Percentiles rank a stretch among this genome's conserved stretches.
These are phyloP conservation scores for Xylariaceae sp. DNA, from an alignment of 2,329 filamentous ascomycete species.

Conservation along the genomic window DNA sequence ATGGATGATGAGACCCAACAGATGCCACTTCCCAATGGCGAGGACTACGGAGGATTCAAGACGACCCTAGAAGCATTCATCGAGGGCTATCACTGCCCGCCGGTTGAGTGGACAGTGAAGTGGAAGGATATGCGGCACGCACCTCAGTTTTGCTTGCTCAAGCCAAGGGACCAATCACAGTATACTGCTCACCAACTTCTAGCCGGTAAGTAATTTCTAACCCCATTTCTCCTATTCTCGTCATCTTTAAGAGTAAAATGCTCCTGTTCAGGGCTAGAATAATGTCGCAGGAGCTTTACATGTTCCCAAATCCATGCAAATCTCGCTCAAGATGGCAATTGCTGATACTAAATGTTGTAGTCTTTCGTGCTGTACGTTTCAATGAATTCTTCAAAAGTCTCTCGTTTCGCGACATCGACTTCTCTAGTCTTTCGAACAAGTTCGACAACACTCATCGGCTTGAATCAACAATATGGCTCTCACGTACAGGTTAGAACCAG, in stretches of 20 bases:
- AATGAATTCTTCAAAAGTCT: conserved; percentile 66
- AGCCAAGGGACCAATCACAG: conserved; percentile 45
- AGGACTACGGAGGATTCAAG: conserved; percentile 61
- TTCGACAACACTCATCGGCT: conserved; percentile 54
- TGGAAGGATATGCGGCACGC: conserved; percentile 52
- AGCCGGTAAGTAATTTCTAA: conserved; percentile 43
- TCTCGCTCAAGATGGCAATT: too few species aligned
- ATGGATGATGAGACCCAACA: conserved; percentile 60
- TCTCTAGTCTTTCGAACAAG: conserved; percentile 49
- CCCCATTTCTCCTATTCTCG: too few species aligned
- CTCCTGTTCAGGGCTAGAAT: too few species aligned
- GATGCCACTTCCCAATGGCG: conserved; percentile 60
- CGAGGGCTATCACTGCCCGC: conserved; percentile 56
- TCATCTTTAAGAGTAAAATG: too few species aligned
- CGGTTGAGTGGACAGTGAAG: conserved; percentile 60
- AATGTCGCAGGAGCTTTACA: too few species aligned
- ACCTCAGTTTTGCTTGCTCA: conserved; percentile 62
- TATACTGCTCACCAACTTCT: conserved; percentile 61
- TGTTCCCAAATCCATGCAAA: too few species aligned
- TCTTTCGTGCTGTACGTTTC: conserved; percentile 62
- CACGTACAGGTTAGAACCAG: conserved; percentile 54
- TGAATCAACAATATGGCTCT: conserved; percentile 58
- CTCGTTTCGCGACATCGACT: conserved; percentile 61
- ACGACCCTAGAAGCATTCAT: conserved; percentile 63
- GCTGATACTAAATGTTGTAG: conserved; percentile 22